Evolutionary conservation across 2,329 filamentous ascomycete species (phyloP), one percentile per base, ranked within the genome.

Genomic region (Zalaria sp.): DNA sequence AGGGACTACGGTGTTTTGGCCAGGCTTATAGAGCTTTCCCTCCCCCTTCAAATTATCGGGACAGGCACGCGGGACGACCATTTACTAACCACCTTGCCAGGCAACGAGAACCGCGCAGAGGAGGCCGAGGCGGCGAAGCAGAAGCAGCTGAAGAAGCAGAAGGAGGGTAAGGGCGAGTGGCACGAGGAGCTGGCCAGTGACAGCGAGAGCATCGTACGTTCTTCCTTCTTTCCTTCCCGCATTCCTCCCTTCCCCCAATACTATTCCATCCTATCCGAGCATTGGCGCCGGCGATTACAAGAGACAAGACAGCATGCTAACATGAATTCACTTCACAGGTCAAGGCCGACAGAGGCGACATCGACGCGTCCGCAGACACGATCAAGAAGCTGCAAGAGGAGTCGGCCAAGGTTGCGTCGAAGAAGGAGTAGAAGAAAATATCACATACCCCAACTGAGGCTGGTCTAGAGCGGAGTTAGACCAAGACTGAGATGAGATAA

Each of bases 101-200:
- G 65, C 49, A 53, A 62, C 39, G 68, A 69, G 8, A 51, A 60
- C 38, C 58, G 70, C 31, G 53, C 57, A 39, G 49, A 61, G 3
- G 53, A 66, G 51, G 68, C 68, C 47, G 69, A 71, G 47, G 34
- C 51, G 8, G 53, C 69, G 48, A 87, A 88, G 67, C 73, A 84
- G 46, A 76, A 80, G n/a, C 64, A 67, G 42, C 43, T 73, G 45
- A 58, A 62, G 46, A 60, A 60, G 45, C 59, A 62, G 59, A 66
- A 69, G 51, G 62, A 72, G 34, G 83, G 83, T 46, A 71, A 75
- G 57, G 79, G 71, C 41, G 72, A 85, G 57, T 91, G 85, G 84
- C 81, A 83, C 64, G 70, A 80, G 25, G 78, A 81, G 58, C 68
- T 93, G 39, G 83, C 84, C 3, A 83, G 78, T 39, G 77, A 85